Percentiles rank a stretch among this genome's conserved stretches.
These are phyloP conservation scores for Geranomyces michiganensis DNA, from an alignment of 192 early-diverging fungal species.

Conservation along the genomic window DNA sequence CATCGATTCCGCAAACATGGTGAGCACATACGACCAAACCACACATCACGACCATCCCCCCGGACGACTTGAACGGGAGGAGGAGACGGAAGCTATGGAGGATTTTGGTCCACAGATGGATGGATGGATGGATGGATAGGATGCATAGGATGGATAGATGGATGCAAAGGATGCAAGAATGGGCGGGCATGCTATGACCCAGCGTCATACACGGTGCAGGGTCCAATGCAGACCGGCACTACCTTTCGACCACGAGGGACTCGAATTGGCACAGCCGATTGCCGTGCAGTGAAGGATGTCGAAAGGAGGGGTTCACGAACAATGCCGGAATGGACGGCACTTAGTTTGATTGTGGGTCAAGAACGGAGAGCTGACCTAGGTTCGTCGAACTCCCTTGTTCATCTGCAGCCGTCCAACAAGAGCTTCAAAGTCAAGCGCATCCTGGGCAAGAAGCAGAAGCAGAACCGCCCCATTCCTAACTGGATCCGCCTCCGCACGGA, in stretches of 20 bases:
- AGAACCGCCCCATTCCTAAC: slow-evolving; percentile 97
- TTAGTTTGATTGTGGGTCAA: not conserved
- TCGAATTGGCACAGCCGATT: not conserved
- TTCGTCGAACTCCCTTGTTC: not conserved
- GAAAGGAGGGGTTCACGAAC: not conserved
- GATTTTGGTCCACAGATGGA: slow-evolving; percentile 19
- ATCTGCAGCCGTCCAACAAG: slow-evolving; percentile 93
- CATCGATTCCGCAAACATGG: slow-evolving; percentile 4
- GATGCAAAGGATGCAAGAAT: not conserved
- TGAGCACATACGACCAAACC: not conserved
- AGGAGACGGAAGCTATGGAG: too few relatives aligned
- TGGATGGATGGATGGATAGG: slow-evolving; percentile 19
- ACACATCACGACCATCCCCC: not conserved
- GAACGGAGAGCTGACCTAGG: not conserved
- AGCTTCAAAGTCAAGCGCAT: slow-evolving; percentile 95
- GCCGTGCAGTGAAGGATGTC: too few relatives aligned
- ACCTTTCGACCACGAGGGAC: not conserved
- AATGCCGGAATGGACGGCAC: not conserved
- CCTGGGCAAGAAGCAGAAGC: slow-evolving; percentile 98
- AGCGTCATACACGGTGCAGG: not conserved
- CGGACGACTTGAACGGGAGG: too few relatives aligned
- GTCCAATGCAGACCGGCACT: not conserved
- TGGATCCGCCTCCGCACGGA: slow-evolving; percentile 97
- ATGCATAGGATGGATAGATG: not conserved
- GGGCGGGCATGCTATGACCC: too few relatives aligned